These are phyloP conservation scores for Azolla pinnata DNA, from an alignment of 75 land plant genomes.

Conservation along the genomic window DNA sequence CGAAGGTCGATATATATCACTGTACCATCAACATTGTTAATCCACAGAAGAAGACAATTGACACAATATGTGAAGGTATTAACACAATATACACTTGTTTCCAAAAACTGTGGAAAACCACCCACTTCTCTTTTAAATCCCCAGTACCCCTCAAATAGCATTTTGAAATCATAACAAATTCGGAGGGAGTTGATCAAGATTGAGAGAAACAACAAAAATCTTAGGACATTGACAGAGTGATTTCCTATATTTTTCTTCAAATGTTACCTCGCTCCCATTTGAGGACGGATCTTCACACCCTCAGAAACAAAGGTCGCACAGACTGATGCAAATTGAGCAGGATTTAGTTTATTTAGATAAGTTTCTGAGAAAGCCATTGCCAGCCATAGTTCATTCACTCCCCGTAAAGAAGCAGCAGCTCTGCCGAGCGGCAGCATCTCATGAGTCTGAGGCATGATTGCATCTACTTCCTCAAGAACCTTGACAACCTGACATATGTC, in stretches of 20 bases:
- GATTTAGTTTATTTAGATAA: slow-evolving; percentile 45
- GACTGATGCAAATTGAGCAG: slow-evolving; percentile 88
- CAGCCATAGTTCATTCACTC: slow-evolving; percentile 91
- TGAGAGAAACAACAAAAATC: slow-evolving; percentile 1
- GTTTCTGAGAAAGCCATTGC: slow-evolving; percentile 67
- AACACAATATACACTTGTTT: too few species aligned
- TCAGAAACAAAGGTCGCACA: slow-evolving; percentile 85
- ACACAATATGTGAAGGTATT: too few species aligned
- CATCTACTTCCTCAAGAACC: slow-evolving; percentile 70
- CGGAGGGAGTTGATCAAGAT: too few species aligned
- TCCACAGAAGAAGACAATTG: neutral
- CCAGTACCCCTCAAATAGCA: too few species aligned
- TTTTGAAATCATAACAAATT: too few species aligned
- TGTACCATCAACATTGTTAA: slow-evolving; percentile 22
- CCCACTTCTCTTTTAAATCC: too few species aligned
- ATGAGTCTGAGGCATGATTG: slow-evolving; percentile 58
- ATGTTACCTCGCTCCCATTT: slow-evolving; percentile 38
- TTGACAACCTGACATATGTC: slow-evolving; percentile 51
- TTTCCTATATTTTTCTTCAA: too few species aligned
- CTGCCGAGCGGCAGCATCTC: slow-evolving; percentile 73
- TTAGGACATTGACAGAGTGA: neutral
- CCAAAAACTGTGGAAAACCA: too few species aligned
- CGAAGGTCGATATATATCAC: slow-evolving; percentile 68
- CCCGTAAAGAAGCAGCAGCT: slow-evolving; percentile 81
- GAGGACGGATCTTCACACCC: slow-evolving; percentile 74